These are phyloP conservation scores for Colletotrichum plurivorum DNA, from an alignment of 2,329 filamentous ascomycete species.

Conservation along the genomic window DNA sequence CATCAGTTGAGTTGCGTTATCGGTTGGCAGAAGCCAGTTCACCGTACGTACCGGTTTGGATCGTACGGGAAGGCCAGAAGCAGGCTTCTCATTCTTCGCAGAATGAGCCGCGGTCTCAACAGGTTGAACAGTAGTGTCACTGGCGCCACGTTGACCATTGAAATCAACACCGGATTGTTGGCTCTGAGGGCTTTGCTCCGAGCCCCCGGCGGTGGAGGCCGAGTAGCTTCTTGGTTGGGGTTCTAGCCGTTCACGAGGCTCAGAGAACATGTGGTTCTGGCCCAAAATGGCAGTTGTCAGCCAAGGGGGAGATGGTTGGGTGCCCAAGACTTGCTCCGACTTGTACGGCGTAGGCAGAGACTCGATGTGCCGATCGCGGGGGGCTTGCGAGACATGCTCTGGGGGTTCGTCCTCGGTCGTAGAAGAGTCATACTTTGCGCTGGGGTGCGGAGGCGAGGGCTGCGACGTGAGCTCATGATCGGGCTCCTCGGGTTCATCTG, in stretches of 20 bases:
- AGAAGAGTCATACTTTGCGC: constrained; percentile 1
- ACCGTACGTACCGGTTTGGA: constrained; percentile 23
- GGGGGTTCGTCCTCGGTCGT: constrained; percentile 1
- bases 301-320: constrained; percentile 17
- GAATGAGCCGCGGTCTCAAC: constrained; percentile 26
- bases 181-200: constrained; percentile 47
- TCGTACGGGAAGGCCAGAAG: constrained; percentile 1
- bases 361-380: not conserved
- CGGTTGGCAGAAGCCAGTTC: constrained; percentile 33
- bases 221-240: constrained; percentile 14
- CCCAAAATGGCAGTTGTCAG: constrained; percentile 8
- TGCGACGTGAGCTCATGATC: not conserved
- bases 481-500: constrained; percentile 14
- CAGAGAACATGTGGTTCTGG: not conserved
- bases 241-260: not conserved
- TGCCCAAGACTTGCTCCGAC: not conserved
- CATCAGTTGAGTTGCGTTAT: constrained; percentile 2
- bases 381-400: constrained; percentile 4
- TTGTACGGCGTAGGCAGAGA: not conserved
- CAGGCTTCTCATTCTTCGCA: not conserved
- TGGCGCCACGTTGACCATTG: constrained; percentile 40
- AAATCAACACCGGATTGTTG: constrained; percentile 46
- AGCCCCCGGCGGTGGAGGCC: constrained; percentile 35
- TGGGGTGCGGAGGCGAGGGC: not conserved
- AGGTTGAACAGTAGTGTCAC: constrained; percentile 46